These are phyloP conservation scores for Termitomyces sp. DNA, from an alignment of 768 basidiomycete genomes.

Conservation along the genomic window DNA sequence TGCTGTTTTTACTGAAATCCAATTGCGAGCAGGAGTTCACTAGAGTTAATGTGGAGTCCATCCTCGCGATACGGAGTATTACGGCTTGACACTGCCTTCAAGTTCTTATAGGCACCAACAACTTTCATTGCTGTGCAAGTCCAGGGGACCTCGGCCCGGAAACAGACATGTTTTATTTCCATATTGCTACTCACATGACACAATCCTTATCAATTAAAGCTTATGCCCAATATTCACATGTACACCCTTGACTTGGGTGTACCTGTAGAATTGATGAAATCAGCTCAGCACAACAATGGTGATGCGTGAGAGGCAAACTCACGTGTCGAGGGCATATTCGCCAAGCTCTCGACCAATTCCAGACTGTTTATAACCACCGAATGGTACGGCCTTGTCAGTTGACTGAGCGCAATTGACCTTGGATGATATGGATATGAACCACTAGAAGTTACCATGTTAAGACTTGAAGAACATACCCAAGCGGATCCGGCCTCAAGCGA, in stretches of 20 bases:
- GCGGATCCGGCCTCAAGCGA: slow-evolving; percentile 18
- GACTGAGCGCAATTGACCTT: slow-evolving; percentile 18
- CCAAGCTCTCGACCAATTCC: slow-evolving; percentile 21
- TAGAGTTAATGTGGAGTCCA: slow-evolving; percentile 11
- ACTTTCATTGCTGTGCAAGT: no score
- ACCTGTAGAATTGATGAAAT: slow-evolving; percentile 3
- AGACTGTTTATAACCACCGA: slow-evolving; percentile 24
- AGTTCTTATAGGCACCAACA: no score
- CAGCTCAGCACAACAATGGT: neutral
- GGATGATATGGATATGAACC: neutral
- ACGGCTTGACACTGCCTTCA: neutral
- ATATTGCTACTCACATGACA: neutral
- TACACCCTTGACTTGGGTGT: slow-evolving; percentile 19
- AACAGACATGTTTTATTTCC: no score
- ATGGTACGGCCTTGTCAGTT: slow-evolving; percentile 14
- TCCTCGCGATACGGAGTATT: neutral
- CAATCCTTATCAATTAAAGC: slow-evolving; percentile 1
- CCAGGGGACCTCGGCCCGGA: no score
- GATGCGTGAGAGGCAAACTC: neutral
- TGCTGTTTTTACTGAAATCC: slow-evolving; percentile 17
- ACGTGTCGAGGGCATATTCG: slow-evolving; percentile 22
- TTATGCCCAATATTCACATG: slow-evolving; percentile 16
- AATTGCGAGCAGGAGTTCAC: slow-evolving; percentile 13
- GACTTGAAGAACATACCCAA: slow-evolving; percentile 6
- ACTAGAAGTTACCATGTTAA: neutral